Evolutionary conservation across 164 flowering plant species (phyloP).

Genomic region (Platanus orientalis): DNA sequence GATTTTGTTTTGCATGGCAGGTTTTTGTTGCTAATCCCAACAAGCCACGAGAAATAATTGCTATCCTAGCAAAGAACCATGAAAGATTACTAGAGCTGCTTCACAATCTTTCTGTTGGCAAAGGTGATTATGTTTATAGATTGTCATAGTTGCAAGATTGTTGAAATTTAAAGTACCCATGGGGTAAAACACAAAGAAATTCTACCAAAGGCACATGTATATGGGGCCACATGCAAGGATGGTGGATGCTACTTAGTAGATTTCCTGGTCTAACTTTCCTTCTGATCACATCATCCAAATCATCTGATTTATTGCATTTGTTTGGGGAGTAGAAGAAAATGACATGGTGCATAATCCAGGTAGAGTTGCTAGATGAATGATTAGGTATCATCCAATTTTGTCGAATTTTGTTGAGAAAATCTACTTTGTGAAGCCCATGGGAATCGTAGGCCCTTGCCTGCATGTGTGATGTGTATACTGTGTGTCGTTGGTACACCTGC

Average conservation of each 20-base stretch:
- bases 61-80: conserved; percentile 74
- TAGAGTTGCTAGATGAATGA: background rate
- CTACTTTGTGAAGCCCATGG: no score
- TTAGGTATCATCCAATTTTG: background rate
- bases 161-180: background rate
- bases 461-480: background rate
- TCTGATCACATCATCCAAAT: background rate
- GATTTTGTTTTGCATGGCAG: conserved; percentile 38
- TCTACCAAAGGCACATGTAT: no score
- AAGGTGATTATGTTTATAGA: conserved; percentile 38
- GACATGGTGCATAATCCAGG: background rate
- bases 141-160: background rate
- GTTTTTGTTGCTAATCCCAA: conserved; percentile 97
- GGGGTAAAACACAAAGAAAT: no score
- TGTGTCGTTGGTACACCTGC: background rate
- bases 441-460: background rate
- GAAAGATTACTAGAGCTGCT: conserved; percentile 64
- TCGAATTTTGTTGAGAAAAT: no score
- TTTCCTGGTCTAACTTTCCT: no score
- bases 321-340: background rate
- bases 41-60: conserved; percentile 77
- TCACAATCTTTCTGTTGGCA: conserved; percentile 64
- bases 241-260: no score
- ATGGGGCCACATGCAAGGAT: no score
- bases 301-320: background rate